These are phyloP conservation scores for Boletus subparvulus DNA, from an alignment of 768 basidiomycete genomes.

Conservation along the genomic window DNA sequence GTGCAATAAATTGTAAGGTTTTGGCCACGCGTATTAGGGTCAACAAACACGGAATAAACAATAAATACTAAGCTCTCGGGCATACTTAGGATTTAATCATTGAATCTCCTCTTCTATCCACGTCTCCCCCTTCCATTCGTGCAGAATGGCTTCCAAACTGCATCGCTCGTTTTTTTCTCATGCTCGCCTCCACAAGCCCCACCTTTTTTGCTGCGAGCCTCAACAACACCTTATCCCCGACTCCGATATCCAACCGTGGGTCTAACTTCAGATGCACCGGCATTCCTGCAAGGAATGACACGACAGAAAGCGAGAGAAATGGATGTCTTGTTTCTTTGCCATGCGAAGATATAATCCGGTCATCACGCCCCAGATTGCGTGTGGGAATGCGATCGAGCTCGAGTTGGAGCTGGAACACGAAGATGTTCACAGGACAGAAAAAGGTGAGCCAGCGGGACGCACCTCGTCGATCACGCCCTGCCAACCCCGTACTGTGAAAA, in stretches of 20 bases:
- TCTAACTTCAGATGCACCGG: slow-evolving; percentile 86
- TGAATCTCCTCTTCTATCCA: slow-evolving; percentile 50
- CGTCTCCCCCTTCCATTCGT: slow-evolving; percentile 67
- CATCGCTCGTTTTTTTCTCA: slow-evolving; percentile 89
- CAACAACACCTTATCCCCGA: slow-evolving; percentile 88
- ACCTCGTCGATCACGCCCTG: slow-evolving; percentile 80
- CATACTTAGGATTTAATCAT: slow-evolving; percentile 10
- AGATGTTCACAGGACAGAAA: background rate
- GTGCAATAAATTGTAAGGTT: background rate
- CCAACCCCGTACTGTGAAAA: slow-evolving; percentile 71
- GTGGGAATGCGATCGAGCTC: slow-evolving; percentile 85
- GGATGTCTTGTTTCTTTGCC: slow-evolving; percentile 93
- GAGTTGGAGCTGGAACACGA: slow-evolving; percentile 67
- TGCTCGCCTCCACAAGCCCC: slow-evolving; percentile 74
- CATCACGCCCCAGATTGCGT: slow-evolving; percentile 92
- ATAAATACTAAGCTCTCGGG: slow-evolving; percentile 10
- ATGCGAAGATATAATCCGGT: slow-evolving; percentile 87
- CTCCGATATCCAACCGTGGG: slow-evolving; percentile 65
- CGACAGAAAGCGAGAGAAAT: slow-evolving; percentile 78
- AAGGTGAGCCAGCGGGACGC: slow-evolving; percentile 1
- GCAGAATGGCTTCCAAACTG: slow-evolving; percentile 93
- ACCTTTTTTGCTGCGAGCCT: slow-evolving; percentile 66
- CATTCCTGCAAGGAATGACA: slow-evolving; percentile 72
- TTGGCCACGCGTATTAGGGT: background rate
- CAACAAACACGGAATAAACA: slow-evolving; percentile 30